Evolutionary conservation across 345 rosid species (phyloP).

Genomic region (Rhizophora apiculata): DNA sequence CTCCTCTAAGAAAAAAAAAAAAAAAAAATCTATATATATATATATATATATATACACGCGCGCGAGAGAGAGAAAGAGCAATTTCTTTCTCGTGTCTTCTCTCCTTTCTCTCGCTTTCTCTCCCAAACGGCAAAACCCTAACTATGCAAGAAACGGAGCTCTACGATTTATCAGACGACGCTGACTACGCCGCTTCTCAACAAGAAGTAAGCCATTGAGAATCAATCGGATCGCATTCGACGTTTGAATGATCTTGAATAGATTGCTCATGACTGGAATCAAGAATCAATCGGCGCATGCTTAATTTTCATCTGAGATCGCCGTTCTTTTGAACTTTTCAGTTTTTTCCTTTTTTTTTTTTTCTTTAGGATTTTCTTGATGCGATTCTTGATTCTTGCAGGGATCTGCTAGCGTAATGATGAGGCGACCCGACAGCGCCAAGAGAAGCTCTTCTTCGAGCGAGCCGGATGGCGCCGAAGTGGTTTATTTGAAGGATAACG

Average conservation of each 20-base stretch:
- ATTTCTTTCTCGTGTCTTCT: background rate
- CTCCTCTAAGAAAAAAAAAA: background rate
- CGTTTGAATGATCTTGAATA: too few relatives aligned
- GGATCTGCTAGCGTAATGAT: conserved; percentile 56
- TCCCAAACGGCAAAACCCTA: background rate
- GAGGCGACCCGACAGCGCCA: conserved; percentile 61
- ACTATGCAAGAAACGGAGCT: conserved; percentile 76
- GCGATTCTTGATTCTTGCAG: conserved; percentile 27
- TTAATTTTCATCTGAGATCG: background rate
- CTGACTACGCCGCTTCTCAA: conserved; percentile 91
- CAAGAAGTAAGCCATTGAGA: conserved; percentile 51
- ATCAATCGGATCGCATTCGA: background rate
- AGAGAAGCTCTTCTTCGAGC: conserved; percentile 45
- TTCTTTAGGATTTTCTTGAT: conserved; percentile 2
- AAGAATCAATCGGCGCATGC: background rate
- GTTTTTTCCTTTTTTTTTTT: background rate
- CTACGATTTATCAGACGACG: conserved; percentile 92
- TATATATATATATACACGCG: background rate
- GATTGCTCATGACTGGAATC: too few relatives aligned
- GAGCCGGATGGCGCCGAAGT: conserved; percentile 71
- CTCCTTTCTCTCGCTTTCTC: conserved; percentile 20
- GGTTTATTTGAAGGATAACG: conserved; percentile 72
- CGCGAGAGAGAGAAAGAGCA: background rate
- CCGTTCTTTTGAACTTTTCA: background rate
- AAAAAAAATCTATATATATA: background rate